Conservation (phyloP, 1,284 basidiomycete genomes). For the Prillingera fragicola region DNA sequence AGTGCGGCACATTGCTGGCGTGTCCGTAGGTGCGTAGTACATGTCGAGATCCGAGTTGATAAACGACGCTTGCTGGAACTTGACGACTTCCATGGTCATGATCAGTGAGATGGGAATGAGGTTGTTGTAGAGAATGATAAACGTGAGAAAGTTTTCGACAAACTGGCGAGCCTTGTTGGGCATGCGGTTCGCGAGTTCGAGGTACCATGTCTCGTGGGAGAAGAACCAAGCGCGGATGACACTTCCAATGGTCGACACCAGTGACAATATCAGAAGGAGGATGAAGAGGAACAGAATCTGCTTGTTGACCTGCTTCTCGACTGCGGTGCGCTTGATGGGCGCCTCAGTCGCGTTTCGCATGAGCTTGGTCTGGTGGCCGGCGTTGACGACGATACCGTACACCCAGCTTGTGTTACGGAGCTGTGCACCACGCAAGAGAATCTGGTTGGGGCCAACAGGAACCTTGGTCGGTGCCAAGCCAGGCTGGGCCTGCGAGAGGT, state of each 20-base stretch:
- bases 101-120: constrained; percentile 98
- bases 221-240: constrained; percentile 86
- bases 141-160: constrained; percentile 91
- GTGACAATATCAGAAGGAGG: constrained; percentile 75
- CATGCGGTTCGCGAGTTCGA: constrained; percentile 49
- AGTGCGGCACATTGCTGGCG: constrained; percentile 91
- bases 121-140: constrained; percentile 99
- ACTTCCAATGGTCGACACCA: constrained; percentile 87
- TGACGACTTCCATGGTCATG: constrained; percentile 99
- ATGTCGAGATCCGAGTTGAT: constrained; percentile 96
- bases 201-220: constrained; percentile 75
- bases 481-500: constrained; percentile 52
- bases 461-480: constrained; percentile 59
- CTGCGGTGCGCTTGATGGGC: constrained; percentile 93
- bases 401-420: constrained; percentile 95
- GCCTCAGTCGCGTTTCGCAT: constrained; percentile 90
- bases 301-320: constrained; percentile 91
- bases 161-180: constrained; percentile 59
- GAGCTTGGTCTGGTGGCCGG: constrained; percentile 96
- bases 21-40: constrained; percentile 93
- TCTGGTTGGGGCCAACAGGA: constrained; percentile 89
- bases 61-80: constrained; percentile 92
- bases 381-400: constrained; percentile 90
- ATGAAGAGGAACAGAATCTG: constrained; percentile 96
- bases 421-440: constrained; percentile 90